Evolutionary conservation across 495 filamentous ascomycete species (phyloP), one percentile per base, ranked within the genome.

Genomic region (Hypoxylon intermedium): DNA sequence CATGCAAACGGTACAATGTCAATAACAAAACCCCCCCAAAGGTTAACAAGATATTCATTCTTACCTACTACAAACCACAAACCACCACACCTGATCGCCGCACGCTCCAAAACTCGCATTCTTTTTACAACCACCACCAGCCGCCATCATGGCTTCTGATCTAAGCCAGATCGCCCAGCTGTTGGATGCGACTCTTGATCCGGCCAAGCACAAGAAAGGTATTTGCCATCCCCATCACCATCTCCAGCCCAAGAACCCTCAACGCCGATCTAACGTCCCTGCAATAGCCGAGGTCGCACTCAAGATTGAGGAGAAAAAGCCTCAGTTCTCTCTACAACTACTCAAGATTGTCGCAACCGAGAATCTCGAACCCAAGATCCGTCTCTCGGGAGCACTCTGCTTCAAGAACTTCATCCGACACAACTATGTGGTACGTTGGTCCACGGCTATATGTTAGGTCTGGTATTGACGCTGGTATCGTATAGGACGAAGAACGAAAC

Each of bases 401-500:
- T 98, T 99, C 83, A 99, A 99, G 77, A 99, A 99, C 76, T 93
- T 93, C 71, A 91, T 99, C 67, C 89, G 87, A 75, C 83, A 89
- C 62, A 94, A 91, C 80, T 98, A 91, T 85, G 88, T 88, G 18
- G 85, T 88, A 72, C 48, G 85, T 75, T 58, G 13, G 60, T 49
- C 54, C 28, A n/a, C 26, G 4, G 19, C 13, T 0, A 1, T 21
- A 37, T 6, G 38, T 12, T n/a, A 11, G 26, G 26, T 9, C 11
- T 53, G 19, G 36, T 18, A 36, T 58, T 63, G 26, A 68, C 36
- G 23, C 11, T 38, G 55, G 31, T 40, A 13, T 49, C 42, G 30
- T 44, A 37, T 58, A 87, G 82, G 91, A 98, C 73, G 93, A 96
- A 68, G 90, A 97, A 68, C 91, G 95, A 66, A 87, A 86, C 67